Base-by-base conservation (phyloP, 2,329 filamentous ascomycete genomes). In the Penicillium sp. region DNA sequence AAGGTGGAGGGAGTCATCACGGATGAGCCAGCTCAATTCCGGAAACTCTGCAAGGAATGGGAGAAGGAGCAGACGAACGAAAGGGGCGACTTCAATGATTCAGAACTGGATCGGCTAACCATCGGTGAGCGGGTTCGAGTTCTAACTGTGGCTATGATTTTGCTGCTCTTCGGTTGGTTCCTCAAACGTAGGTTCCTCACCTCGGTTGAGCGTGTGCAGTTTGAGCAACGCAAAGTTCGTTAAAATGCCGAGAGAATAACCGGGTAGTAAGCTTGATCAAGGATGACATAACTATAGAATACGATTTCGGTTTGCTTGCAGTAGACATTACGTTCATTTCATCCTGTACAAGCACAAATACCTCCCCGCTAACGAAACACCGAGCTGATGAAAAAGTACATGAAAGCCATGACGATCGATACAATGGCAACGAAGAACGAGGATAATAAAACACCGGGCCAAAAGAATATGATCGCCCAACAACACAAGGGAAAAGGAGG, bases 1-100 rank as follows among this genome's bases (percentile, higher is more conserved):
- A 65, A 68, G 3, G 71, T 95, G 1, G 87, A 95, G 57, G 90
- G 87, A 0, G 85, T 95, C 4, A 83, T 95, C 43, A 95, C 89
- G 0, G 90, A 96, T 62, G 83, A 95, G 56, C 87, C 87, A 0
- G 50, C 42, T 18, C 39, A 38, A 28, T 57, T 44, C 27, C 36
- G 31, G 7, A 26, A 51, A 11, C 42, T 58, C n/a, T 47, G 56
- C 16, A 37, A 46, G 9, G 39, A 49, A 4, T 59, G 57, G 57
- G 44, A 57, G 36, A 42, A 47, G 29, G 45, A 52, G 14, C 38
- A 42, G n/a, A 28, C 10, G 6, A 43, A 47, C 16, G 44, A 28
- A 10, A 6, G 42, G 3, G 26, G 27, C 1, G 4, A 4, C 2
- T 20, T 32, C 0, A 23, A 14, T 4, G 39, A 51, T 37, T 32